A percentile compares a stretch with the other conserved stretches of the same genome.
Conservation (phyloP, 768 basidiomycete species). For the Piloderma croceum region DNA sequence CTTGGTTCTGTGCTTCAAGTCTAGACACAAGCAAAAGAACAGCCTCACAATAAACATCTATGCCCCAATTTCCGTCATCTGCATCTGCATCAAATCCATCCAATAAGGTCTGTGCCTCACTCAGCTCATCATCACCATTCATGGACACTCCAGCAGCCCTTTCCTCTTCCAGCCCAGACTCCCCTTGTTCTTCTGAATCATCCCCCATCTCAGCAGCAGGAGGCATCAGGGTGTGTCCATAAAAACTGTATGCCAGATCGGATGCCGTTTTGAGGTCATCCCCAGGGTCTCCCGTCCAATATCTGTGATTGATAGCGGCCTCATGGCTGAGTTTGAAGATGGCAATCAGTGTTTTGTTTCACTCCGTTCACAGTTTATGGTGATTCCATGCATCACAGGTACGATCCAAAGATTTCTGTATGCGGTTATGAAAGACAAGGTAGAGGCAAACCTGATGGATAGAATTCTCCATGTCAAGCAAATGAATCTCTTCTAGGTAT, state of each 20-base stretch:
- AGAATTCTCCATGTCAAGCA: conserved; percentile 21
- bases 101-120: conserved; percentile 3
- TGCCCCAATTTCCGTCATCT: conserved; percentile 20
- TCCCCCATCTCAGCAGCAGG: conserved; percentile 6
- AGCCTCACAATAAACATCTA: conserved; percentile 14
- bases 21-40: conserved; percentile 5
- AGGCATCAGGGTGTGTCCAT: conserved; percentile 1
- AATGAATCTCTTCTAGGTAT: conserved; percentile 19
- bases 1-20: no score
- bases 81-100: conserved; percentile 10
- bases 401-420: conserved; percentile 23
- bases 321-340: conserved; percentile 21
- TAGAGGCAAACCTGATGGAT: conserved; percentile 19
- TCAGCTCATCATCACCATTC: conserved; percentile 15
- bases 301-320: conserved; percentile 18
- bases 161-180: conserved; percentile 3
- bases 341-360: conserved; percentile 15
- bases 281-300: conserved; percentile 20
- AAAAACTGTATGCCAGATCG: background rate
- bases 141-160: conserved; percentile 7
- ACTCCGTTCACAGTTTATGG: conserved; percentile 20
- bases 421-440: conserved; percentile 23
- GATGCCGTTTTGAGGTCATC: no score
- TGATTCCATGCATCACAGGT: conserved; percentile 21
- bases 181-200: no score